Conservation (phyloP, 768 basidiomycete species). For the Hydnomerulius pinastri region DNA sequence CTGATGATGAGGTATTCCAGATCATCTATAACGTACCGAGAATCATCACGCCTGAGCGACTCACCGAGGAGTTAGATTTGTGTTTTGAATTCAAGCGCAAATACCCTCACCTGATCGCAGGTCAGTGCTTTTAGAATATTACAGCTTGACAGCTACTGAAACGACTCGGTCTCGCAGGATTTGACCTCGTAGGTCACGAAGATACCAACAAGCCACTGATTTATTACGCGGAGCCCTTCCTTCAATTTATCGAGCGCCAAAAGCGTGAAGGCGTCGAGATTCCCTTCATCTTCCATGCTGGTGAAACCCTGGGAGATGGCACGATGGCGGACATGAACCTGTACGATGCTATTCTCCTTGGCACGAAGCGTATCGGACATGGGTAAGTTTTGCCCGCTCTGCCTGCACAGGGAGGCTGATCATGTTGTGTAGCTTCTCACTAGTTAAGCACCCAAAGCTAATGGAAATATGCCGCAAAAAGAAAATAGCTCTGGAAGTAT, state of each 20-base stretch:
- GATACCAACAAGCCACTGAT: conserved; percentile 41
- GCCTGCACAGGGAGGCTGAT: background rate
- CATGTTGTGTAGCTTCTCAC: conserved; percentile 37
- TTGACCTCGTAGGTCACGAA: conserved; percentile 53
- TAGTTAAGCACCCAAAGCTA: conserved; percentile 47
- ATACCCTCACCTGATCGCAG: conserved; percentile 48
- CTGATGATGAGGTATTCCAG: conserved; percentile 20
- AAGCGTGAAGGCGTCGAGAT: conserved; percentile 28
- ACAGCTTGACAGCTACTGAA: background rate
- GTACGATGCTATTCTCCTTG: conserved; percentile 51
- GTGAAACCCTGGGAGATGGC: conserved; percentile 52
- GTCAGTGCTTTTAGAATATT: conserved; percentile 18
- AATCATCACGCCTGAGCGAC: conserved; percentile 34
- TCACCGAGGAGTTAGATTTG: conserved; percentile 46
- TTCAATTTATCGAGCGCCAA: conserved; percentile 40
- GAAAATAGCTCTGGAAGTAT: conserved; percentile 45
- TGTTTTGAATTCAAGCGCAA: conserved; percentile 45
- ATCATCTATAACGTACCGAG: conserved; percentile 46
- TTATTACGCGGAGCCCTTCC: conserved; percentile 39
- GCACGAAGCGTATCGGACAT: conserved; percentile 52
- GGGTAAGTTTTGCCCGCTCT: conserved; percentile 32
- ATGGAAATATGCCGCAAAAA: conserved; percentile 45
- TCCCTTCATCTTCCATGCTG: conserved; percentile 51
- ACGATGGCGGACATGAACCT: conserved; percentile 45
- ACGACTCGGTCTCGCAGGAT: conserved; percentile 29